phyloP scores from a whole-genome alignment of 2,329 filamentous ascomycete genomes.

The Lanzia echinophila region DNA sequence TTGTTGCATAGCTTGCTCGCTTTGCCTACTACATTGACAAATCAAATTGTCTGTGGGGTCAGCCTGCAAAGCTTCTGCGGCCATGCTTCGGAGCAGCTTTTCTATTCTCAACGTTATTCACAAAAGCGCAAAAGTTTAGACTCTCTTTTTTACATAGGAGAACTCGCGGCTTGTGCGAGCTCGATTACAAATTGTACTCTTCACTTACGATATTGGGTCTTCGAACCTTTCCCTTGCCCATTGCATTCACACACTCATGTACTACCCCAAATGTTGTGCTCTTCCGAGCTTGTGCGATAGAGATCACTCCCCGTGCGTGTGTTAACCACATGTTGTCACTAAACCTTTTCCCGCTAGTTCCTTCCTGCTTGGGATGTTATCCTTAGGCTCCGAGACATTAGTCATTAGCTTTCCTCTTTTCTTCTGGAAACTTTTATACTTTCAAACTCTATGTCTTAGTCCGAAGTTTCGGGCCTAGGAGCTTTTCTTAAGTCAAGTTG shows the following conservation, averaged over 20 bases:
- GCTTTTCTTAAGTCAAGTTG: neutral
- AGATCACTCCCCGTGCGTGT: neutral
- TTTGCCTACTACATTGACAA: constrained; percentile 14
- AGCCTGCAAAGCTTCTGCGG: constrained; percentile 12
- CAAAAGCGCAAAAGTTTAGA: constrained; percentile 28
- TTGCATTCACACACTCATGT: constrained; percentile 5
- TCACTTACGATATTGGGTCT: constrained; percentile 6
- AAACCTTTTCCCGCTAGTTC: neutral
- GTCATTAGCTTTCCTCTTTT: neutral
- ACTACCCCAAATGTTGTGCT: constrained; percentile 3
- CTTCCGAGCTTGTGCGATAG: constrained; percentile 1
- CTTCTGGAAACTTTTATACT: neutral
- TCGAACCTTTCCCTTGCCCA: constrained; percentile 2
- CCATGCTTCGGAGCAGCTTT: constrained; percentile 12
- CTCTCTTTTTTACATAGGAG: constrained; percentile 18
- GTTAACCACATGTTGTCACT: neutral
- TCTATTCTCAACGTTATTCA: constrained; percentile 15
- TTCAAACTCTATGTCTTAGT: neutral
- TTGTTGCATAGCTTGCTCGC: constrained; percentile 17
- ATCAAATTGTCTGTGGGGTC: constrained; percentile 12
- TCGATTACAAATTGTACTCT: constrained; percentile 16
- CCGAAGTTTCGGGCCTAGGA: neutral
- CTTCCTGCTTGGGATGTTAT: neutral
- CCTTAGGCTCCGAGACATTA: neutral
- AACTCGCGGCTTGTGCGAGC: constrained; percentile 21